Base-by-base conservation (phyloP, 2,329 filamentous ascomycete species). In the Fusarium sp. region DNA sequence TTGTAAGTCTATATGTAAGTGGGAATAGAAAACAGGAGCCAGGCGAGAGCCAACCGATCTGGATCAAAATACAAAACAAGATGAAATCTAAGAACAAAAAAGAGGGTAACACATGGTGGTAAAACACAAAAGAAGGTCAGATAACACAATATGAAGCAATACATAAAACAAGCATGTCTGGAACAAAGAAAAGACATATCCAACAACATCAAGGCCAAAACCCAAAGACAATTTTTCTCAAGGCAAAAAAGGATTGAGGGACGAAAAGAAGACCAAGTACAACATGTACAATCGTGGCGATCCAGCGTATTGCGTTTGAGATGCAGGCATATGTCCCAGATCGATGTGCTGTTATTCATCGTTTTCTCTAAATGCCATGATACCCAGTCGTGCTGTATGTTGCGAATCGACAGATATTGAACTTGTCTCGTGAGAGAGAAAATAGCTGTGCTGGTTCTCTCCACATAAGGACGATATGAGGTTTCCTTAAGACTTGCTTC, bases 261-360 rank as follows among this genome's bases (percentile, higher is more conserved):
- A 30, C n/a, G 18, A 32, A 30, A 45, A n/a, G 18, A 27, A 42
- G 25, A 30, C 16, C 14, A 5, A 46, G 34, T 8, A 40, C n/a
- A 30, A 14, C 4, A 21, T 13, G 42, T 28, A 9, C 30, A 21
- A 18, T 16, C 16, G 43, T 46, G 40, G 18, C 21, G 9, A 47
- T 13, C 27, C 8, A 14, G 32, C 23, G 23, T 37, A 7, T 27
- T 23, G 18, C 16, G 21, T 11, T 30, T 34, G 12, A 5, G 18
- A 20, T 23, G 8, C n/a, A 43, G 46, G 25, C 27, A 30, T 21
- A 27, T 14, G 28, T 28, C 14, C 23, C 30, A 32, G 18, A 3
- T 32, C 6, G 30, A 48, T 69, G 48, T 57, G 12, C 55, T 32
- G 66, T 69, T 43, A 20, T 18, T 48, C 43, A 55, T 47, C 13